These are phyloP conservation scores for Cryptococcus hybrid DNA, from an alignment of 1,284 basidiomycete species.

Conservation along the genomic window DNA sequence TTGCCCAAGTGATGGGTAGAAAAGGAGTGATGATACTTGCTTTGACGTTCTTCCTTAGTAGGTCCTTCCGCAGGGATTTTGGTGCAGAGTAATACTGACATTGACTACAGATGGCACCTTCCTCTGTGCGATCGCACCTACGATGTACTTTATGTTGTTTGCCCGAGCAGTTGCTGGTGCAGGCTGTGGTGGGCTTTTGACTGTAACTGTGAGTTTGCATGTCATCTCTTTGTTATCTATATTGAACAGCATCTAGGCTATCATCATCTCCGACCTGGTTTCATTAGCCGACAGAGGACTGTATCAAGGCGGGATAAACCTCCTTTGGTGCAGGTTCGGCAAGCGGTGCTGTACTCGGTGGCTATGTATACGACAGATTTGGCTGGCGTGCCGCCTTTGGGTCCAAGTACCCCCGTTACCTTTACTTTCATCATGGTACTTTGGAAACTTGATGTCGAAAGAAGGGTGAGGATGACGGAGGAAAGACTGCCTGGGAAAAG, in stretches of 20 bases:
- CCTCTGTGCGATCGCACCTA: slow-evolving; percentile 24
- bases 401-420: slow-evolving; percentile 24
- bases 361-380: slow-evolving; percentile 21
- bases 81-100: slow-evolving; percentile 4
- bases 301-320: slow-evolving; percentile 33
- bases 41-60: slow-evolving; percentile 15
- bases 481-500: slow-evolving; percentile 21
- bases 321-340: slow-evolving; percentile 31
- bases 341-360: slow-evolving; percentile 27
- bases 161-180: slow-evolving; percentile 26
- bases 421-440: slow-evolving; percentile 21
- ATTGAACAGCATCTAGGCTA: slow-evolving; percentile 14
- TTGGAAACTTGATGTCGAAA: slow-evolving; percentile 27
- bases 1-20: slow-evolving; percentile 27
- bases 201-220: slow-evolving; percentile 25
- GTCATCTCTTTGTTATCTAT: background rate
- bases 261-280: slow-evolving; percentile 33
- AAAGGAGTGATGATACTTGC: slow-evolving; percentile 26
- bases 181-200: slow-evolving; percentile 31
- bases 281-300: slow-evolving; percentile 33
- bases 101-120: slow-evolving; percentile 20
- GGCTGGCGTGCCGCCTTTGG: slow-evolving; percentile 34
- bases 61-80: slow-evolving; percentile 1
- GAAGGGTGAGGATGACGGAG: slow-evolving; percentile 11
- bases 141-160: slow-evolving; percentile 24